phyloP scores from a whole-genome alignment of 2,329 filamentous ascomycete genomes.

The Aspergillus alliaceus region DNA sequence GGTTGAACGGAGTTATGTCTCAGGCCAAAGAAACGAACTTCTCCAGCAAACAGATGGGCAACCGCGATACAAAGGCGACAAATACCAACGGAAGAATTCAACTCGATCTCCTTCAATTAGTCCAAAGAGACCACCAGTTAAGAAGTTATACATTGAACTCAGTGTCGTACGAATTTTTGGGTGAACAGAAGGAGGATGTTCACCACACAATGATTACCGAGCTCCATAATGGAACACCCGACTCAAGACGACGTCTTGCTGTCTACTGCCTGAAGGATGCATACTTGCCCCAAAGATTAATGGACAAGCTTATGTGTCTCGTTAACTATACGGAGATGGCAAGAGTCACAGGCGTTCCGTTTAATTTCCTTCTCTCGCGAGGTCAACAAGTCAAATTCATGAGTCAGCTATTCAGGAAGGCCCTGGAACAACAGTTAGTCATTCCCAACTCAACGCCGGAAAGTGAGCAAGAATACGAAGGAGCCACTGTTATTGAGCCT shows the following conservation, averaged over 20 bases:
- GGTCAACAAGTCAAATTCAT: conserved; percentile 98
- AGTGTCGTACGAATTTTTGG: conserved; percentile 89
- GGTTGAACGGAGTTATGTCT: conserved; percentile 70
- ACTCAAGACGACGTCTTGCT: conserved; percentile 84
- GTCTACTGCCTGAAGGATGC: conserved; percentile 98
- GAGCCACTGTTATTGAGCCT: conserved; percentile 96
- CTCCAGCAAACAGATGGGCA: conserved; percentile 98
- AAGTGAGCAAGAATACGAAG: conserved; percentile 88
- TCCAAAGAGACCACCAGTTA: conserved; percentile 92
- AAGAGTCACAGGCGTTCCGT: conserved; percentile 96
- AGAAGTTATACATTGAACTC: conserved; percentile 97
- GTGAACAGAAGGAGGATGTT: conserved; percentile 98
- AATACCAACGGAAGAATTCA: conserved; percentile 94
- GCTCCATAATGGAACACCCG: conserved; percentile 91
- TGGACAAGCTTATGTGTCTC: conserved; percentile 98
- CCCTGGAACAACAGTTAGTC: conserved; percentile 86
- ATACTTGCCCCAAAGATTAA: conserved; percentile 86
- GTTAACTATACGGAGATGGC: conserved; percentile 99
- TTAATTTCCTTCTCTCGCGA: conserved; percentile 87
- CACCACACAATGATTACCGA: conserved; percentile 99
- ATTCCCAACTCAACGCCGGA: conserved; percentile 81
- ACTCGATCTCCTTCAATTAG: conserved; percentile 87
- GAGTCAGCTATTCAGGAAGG: conserved; percentile 94
- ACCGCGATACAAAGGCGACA: conserved; percentile 87
- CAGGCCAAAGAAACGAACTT: conserved; percentile 78